Base-by-base conservation (phyloP, 139 green algal genomes). In the Limnomonas spitsbergensis region DNA sequence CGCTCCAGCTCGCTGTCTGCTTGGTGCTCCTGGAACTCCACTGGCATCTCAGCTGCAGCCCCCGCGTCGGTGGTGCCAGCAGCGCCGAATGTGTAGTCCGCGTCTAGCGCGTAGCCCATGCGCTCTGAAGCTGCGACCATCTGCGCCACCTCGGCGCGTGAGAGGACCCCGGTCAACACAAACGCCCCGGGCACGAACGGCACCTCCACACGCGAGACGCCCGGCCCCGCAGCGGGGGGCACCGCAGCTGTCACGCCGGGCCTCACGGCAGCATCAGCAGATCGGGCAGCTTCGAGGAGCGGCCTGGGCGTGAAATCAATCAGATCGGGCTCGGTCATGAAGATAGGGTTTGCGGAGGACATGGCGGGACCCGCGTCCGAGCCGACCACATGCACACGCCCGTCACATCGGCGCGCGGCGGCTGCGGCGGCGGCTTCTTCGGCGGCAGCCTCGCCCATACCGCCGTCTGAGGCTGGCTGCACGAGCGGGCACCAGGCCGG, bases 101-200 rank as follows among this genome's bases (percentile, higher is more conserved):
- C 1, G 56, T 67, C 71, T 4, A 75, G 68, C 0, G 38, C 67
- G 54, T 80, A 86, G 1, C 82, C 82, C 53, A 83, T 79, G 31
- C 40, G 40, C 73, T 86, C 82, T 3, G 47, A 78, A 1, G 54
- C 78, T n/a, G 73, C 78, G 29, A 83, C 38, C 24, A 86, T 70
- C 40, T 86, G 82, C 20, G 29, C 31, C 36, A 69, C 81, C 68
- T 86, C 82, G 4, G 40, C n/a, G 0, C 39, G 39, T 24, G 35
- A 71, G 2, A 86, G 69, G 26, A 79, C 61, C 3, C 68, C 78
- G 14, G 42, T 27, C n/a, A 86, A 38, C 73, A 77, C 67, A 29
- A 83, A 86, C 1, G 82, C 82, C 2, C 82, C 82, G 0, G 52
- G 53, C 38, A 86, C 82, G 32, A 81, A 81, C 0, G 82, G 82